Evolutionary conservation across 495 filamentous ascomycete genomes (phyloP).

Genomic region (Chaetomium cochliodes): DNA sequence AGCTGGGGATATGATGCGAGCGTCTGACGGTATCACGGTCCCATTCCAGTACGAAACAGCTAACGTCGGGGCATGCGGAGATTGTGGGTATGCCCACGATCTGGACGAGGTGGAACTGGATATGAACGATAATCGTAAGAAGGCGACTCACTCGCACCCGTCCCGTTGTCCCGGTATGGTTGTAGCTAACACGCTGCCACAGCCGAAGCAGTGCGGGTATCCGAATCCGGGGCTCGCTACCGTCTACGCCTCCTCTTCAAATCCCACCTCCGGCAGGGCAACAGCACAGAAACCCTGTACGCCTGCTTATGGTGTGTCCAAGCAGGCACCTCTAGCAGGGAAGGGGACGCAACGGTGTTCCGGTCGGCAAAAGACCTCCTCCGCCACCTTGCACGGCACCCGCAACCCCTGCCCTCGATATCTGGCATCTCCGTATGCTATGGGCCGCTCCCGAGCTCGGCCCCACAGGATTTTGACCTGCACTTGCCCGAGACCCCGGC

Average conservation of each 20-base stretch:
- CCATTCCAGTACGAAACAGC: slow-evolving; percentile 26
- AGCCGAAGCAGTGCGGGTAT: slow-evolving; percentile 31
- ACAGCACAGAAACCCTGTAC: slow-evolving; percentile 28
- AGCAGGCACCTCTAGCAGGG: slow-evolving; percentile 29
- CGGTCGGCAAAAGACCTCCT: slow-evolving; percentile 35
- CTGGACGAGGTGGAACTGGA: slow-evolving; percentile 36
- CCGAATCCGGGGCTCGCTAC: slow-evolving; percentile 32
- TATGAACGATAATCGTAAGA: slow-evolving; percentile 32
- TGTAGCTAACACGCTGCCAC: background rate
- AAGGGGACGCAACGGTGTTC: slow-evolving; percentile 45
- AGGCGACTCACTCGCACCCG: background rate
- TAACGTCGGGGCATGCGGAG: slow-evolving; percentile 32
- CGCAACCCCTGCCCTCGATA: slow-evolving; percentile 41
- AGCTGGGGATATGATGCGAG: slow-evolving; percentile 26
- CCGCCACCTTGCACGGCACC: slow-evolving; percentile 38
- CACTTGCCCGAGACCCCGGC: slow-evolving; percentile 41
- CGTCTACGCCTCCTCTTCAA: slow-evolving; percentile 43
- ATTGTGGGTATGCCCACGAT: slow-evolving; percentile 39
- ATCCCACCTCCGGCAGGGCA: slow-evolving; percentile 34
- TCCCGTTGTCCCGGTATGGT: background rate
- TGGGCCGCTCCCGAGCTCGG: slow-evolving; percentile 29
- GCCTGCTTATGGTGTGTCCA: slow-evolving; percentile 42
- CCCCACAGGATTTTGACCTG: slow-evolving; percentile 41
- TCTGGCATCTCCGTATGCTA: slow-evolving; percentile 42
- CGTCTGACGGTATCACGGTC: slow-evolving; percentile 25